Percentiles rank a stretch among this genome's conserved stretches.
These are phyloP conservation scores for Aspergillus ochraceoroseus DNA, from an alignment of 2,329 filamentous ascomycete species.

Conservation along the genomic window DNA sequence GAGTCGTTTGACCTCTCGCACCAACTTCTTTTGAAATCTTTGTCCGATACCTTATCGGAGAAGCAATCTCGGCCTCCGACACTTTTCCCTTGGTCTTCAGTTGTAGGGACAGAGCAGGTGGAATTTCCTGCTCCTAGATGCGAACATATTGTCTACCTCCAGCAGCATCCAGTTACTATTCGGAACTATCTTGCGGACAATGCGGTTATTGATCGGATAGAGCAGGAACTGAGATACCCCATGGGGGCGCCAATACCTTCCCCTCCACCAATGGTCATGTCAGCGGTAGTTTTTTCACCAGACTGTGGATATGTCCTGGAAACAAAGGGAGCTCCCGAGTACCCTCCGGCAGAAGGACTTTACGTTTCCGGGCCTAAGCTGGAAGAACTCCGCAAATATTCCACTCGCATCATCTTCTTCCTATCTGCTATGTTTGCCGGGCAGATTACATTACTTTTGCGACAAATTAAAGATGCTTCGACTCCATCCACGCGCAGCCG, in stretches of 20 bases:
- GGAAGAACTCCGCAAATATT: constrained; percentile 51
- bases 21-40: constrained; percentile 65
- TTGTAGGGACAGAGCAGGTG: constrained; percentile 49
- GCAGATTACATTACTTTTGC: constrained; percentile 54
- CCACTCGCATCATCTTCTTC: constrained; percentile 51
- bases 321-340: constrained; percentile 55
- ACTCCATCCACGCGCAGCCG: constrained; percentile 61
- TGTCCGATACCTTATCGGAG: constrained; percentile 60
- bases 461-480: constrained; percentile 60
- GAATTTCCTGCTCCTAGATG: constrained; percentile 65
- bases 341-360: constrained; percentile 47
- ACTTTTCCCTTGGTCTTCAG: constrained; percentile 71
- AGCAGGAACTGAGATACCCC: constrained; percentile 57
- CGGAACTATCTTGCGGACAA: constrained; percentile 29
- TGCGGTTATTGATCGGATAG: constrained; percentile 48
- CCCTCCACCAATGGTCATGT: constrained; percentile 53
- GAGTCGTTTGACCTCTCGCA: constrained; percentile 55
- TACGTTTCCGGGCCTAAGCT: constrained; percentile 56
- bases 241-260: constrained; percentile 52
- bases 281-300: constrained; percentile 58
- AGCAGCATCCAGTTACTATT: constrained; percentile 49
- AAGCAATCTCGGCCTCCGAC: constrained; percentile 56
- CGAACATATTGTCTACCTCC: constrained; percentile 82
- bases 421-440: constrained; percentile 48
- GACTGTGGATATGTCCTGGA: constrained; percentile 63